Conservation (phyloP, 208 protist species). For the Leishmania lainsoni region DNA sequence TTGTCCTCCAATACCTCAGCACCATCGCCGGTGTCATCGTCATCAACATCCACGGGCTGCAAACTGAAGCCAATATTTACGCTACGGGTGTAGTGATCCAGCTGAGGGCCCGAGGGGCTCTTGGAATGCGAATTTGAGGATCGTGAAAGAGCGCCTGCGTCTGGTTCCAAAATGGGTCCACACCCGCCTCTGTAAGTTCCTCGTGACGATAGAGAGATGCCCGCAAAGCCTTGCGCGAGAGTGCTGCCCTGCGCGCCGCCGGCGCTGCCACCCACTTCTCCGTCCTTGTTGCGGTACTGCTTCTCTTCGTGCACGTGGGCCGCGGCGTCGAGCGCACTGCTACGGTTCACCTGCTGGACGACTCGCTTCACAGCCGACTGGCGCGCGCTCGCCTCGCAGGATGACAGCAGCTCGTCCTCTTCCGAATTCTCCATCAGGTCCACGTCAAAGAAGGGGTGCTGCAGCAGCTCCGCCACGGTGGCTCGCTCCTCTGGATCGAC, state of each 20-base stretch:
- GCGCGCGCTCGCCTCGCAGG: conserved; percentile 35
- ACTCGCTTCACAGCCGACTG: conserved; percentile 45
- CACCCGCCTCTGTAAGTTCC: not conserved
- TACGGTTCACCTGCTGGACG: conserved; percentile 21
- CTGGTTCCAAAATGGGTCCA: not conserved
- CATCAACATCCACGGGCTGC: conserved; percentile 33
- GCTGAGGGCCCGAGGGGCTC: conserved; percentile 37
- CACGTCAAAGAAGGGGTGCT: conserved; percentile 78
- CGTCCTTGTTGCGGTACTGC: not conserved
- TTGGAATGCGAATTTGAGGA: conserved; percentile 32
- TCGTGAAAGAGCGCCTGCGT: not conserved
- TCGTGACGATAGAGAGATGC: conserved; percentile 5
- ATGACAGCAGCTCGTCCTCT: conserved; percentile 52
- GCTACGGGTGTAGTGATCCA: conserved; percentile 36
- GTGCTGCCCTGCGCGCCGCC: not conserved
- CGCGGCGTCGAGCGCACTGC: not conserved
- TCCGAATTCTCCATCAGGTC: conserved; percentile 44
- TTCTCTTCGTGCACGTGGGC: not conserved
- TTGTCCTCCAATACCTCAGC: not conserved
- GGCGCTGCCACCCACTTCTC: not conserved
- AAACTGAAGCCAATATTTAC: conserved; percentile 30
- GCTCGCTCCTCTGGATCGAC: conserved; percentile 66
- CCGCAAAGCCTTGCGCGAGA: not conserved
- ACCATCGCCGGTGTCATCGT: conserved; percentile 11
- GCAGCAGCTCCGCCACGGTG: conserved; percentile 61